Evolutionary conservation across 192 early-diverging fungal genomes (phyloP).

Genomic region (Diversispora epigaea): DNA sequence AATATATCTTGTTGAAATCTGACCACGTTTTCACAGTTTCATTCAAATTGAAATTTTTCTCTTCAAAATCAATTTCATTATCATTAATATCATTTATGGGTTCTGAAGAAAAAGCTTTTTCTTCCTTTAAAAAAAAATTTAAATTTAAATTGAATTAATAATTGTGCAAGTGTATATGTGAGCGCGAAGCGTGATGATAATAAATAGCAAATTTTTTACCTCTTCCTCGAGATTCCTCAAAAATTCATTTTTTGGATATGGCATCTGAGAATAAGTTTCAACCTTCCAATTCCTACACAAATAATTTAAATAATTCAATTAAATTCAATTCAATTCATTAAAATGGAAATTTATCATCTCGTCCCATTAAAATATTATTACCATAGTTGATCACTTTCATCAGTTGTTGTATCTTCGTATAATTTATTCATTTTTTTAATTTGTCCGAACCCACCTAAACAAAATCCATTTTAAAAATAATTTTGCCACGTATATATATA

Average conservation of each 20-base stretch:
- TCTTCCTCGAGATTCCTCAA: conserved; percentile 8
- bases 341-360: background rate
- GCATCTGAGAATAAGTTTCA: conserved; percentile 10
- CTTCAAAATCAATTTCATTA: conserved; percentile 25
- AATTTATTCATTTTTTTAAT: conserved; percentile 41
- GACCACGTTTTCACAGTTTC: conserved; percentile 67
- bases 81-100: background rate
- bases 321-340: background rate
- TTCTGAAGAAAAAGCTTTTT: background rate
- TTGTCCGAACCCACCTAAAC: conserved; percentile 45
- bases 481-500: too few relatives aligned
- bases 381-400: conserved; percentile 22
- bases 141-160: too few relatives aligned
- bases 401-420: conserved; percentile 40
- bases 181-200: background rate
- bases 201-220: background rate
- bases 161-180: background rate
- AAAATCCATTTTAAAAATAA: background rate
- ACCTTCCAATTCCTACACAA: background rate
- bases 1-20: conserved; percentile 76
- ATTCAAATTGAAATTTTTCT: conserved; percentile 55
- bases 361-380: background rate
- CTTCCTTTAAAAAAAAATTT: background rate
- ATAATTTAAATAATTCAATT: background rate
- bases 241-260: conserved; percentile 29